phyloP scores from a whole-genome alignment of 176 grass and related monocot genomes.

The Zoysia pacifica region DNA sequence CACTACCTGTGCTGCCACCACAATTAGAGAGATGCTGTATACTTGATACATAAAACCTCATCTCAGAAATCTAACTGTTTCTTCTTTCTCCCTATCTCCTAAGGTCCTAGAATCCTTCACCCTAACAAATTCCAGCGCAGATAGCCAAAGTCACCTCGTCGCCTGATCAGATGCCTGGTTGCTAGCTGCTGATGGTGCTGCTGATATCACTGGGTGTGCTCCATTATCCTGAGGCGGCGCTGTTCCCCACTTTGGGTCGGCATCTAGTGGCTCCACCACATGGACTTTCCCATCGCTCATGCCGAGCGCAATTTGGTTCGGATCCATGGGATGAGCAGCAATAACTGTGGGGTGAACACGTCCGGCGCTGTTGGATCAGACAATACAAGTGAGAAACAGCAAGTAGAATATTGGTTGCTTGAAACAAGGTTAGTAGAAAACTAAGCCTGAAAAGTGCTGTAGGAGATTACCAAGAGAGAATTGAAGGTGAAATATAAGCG shows the following conservation, averaged over 20 bases:
- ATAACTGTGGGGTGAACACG: constrained; percentile 68
- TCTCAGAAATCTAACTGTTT: constrained; percentile 49
- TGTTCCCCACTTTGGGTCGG: constrained; percentile 80
- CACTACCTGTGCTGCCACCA: constrained; percentile 39
- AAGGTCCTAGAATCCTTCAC: constrained; percentile 49
- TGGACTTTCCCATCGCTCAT: constrained; percentile 80
- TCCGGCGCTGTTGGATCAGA: constrained; percentile 50
- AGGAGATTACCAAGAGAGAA: constrained; percentile 36
- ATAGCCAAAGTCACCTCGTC: constrained; percentile 52
- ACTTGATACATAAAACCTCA: constrained; percentile 45
- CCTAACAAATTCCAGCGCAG: constrained; percentile 34
- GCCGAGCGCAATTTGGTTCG: constrained; percentile 90
- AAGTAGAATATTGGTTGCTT: neutral
- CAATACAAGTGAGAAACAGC: constrained; percentile 10
- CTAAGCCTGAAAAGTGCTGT: neutral
- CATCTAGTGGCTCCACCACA: constrained; percentile 46
- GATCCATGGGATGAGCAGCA: constrained; percentile 82
- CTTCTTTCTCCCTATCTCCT: constrained; percentile 62
- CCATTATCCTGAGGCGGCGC: constrained; percentile 78
- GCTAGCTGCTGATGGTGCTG: constrained; percentile 49
- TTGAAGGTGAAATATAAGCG: constrained; percentile 33
- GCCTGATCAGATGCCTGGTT: constrained; percentile 74
- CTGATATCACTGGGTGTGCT: constrained; percentile 52
- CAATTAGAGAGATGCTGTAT: constrained; percentile 30
- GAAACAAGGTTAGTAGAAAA: neutral